Conservation (phyloP, 2,329 filamentous ascomycete species). For the Pestalotiopsis sp. region DNA sequence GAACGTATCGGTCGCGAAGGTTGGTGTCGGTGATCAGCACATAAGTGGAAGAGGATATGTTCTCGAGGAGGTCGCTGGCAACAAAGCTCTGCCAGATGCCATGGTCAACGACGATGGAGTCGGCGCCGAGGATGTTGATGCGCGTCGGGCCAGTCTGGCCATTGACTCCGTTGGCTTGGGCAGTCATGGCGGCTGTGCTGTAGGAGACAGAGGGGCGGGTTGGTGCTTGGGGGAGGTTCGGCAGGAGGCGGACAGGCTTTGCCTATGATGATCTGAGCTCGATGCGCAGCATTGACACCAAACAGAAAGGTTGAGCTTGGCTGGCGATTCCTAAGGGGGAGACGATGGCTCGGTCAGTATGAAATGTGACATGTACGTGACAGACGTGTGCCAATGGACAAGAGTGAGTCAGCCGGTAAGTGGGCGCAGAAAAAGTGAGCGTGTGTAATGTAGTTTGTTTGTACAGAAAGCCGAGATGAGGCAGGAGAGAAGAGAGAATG, state of each 20-base stretch:
- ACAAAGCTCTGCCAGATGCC: constrained; percentile 86
- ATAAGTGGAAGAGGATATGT: constrained; percentile 84
- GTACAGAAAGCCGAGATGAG: too few relatives aligned
- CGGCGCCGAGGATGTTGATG: constrained; percentile 84
- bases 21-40: constrained; percentile 97
- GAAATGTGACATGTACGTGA: background rate
- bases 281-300: constrained; percentile 8
- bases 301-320: background rate
- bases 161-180: constrained; percentile 9
- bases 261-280: background rate
- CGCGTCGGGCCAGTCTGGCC: constrained; percentile 44
- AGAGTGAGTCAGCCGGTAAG: too few relatives aligned
- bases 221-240: background rate
- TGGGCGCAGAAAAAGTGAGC: too few relatives aligned
- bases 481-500: background rate
- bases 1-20: constrained; percentile 77
- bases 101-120: constrained; percentile 90
- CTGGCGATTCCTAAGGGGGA: background rate
- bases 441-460: too few relatives aligned
- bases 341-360: background rate
- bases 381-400: too few relatives aligned
- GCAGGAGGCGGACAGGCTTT: background rate
- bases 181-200: constrained; percentile 1
- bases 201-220: background rate
- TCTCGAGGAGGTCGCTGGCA: constrained; percentile 75